Base-by-base conservation (phyloP, 169 alveolate species). In the Plasmodium vivax region DNA sequence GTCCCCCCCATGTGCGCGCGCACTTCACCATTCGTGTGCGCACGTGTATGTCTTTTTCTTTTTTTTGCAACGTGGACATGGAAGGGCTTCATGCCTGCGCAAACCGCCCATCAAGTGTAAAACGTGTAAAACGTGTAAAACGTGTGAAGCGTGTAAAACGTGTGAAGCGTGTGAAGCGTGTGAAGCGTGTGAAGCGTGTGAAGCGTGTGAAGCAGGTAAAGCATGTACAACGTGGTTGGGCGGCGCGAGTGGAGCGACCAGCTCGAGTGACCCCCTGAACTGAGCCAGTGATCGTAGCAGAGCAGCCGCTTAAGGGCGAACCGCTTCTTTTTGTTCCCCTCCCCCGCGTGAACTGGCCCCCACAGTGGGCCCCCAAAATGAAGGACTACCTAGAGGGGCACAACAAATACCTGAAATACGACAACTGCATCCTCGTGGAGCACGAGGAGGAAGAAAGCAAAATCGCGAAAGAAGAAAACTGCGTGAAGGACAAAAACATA, bases 361-460 rank as follows among this genome's bases (percentile, higher is more conserved):
- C 43, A 19, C 12, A 72, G 19, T 32, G 81, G 2, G 19, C 81
- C 16, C 2, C 32, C 19, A 82, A 79, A 81, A 90, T 90, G 94
- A 72, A 81, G 47, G 92, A 90, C 41, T 68, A 81, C 32, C 51
- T 90, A 43, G 79, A 10, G 2, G 58, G 51, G 83, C 32, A 68
- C 43, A 41, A 81, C 56, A 90, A 90, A 68, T 45, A 81, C 47
- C 23, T 90, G 36, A 90, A 90, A 51, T 90, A 90, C 54, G 94
- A 90, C 23, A 68, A 54, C 74, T 81, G 92, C 23, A 58, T 90
- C 62, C 71, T 79, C 45, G 47, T 90, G 14, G 94, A 90, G 73
- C 58, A 56, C 54, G 85, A 58, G 43, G 93, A 77, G 2, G 82
- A 36, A 45, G 81, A 77, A 23, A 77, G 56, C 43, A 58, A 75